Conservation (phyloP, 768 basidiomycete species). For the Leccinum subgranulosum region DNA sequence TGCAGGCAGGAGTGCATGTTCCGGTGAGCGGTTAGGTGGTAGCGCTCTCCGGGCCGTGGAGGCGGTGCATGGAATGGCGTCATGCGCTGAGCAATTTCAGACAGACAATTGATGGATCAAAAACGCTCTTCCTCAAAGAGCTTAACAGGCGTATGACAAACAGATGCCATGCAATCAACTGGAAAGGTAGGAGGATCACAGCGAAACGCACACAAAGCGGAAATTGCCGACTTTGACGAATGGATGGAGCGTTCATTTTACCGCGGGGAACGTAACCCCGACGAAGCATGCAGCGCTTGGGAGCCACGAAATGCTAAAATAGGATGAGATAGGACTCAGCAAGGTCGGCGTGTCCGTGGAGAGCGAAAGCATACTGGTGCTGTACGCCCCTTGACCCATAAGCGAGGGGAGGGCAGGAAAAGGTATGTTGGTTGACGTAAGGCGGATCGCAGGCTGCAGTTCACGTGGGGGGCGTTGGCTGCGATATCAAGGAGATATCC, state of each 20-base stretch:
- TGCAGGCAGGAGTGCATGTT: constrained; percentile 30
- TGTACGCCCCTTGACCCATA: constrained; percentile 26
- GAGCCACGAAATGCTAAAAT: constrained; percentile 14
- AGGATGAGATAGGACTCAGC: constrained; percentile 14
- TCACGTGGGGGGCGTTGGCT: constrained; percentile 16
- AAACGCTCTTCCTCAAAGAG: constrained; percentile 31
- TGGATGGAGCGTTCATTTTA: constrained; percentile 19
- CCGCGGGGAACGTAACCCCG: constrained; percentile 6
- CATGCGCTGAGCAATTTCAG: constrained; percentile 21
- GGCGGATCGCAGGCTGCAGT: constrained; percentile 18
- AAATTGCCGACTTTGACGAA: constrained; percentile 25
- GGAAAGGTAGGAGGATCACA: constrained; percentile 6
- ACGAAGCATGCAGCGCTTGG: constrained; percentile 5
- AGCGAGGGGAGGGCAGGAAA: constrained; percentile 30
- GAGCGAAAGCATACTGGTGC: constrained; percentile 16
- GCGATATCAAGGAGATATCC: constrained; percentile 27
- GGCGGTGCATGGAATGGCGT: constrained; percentile 27
- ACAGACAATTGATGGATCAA: constrained; percentile 26
- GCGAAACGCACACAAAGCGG: constrained; percentile 12
- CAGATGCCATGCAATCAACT: constrained; percentile 11
- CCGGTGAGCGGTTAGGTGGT: constrained; percentile 24
- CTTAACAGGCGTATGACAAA: constrained; percentile 24
- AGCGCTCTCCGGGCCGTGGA: constrained; percentile 27
- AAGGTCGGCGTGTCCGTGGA: constrained; percentile 28
- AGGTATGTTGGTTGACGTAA: constrained; percentile 32